Base-by-base conservation (phyloP, 768 basidiomycete genomes). In the Imleria badia region DNA sequence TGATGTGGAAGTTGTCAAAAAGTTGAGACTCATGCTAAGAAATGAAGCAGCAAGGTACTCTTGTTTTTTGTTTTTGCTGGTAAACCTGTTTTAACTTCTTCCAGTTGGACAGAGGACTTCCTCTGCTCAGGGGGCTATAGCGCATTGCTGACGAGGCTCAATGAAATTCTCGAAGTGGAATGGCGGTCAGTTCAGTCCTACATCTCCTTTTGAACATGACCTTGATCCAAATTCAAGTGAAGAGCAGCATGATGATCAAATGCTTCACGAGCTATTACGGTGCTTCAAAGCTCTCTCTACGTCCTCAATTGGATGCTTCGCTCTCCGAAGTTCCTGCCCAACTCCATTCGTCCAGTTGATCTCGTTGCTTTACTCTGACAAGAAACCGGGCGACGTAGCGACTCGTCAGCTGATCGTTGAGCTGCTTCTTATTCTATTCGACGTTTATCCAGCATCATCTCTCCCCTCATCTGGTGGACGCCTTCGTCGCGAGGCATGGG, bases 221-320 rank as follows among this genome's bases (percentile, higher is more conserved):
- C 22, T 55, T 67, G 39, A 66, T 44, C 26, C 52, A 23, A 23
- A 39, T 31, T 59, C n/a, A 63, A 94, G 94, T 59, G 96, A 98
- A 69, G 97, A 99, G 67, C 96, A 98, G 66, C 96, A 97, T 60
- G 97, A 97, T 65, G 97, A 98, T 66, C 87, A 97, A 68, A 78
- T 97, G 40, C 77, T 99, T 15, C 87, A 96, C 60, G 95, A 98
- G 69, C 75, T 98, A 2, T 76, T 98, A 38, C 86, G 94, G 3
- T 98, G 94, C 74, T 84, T 98, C 72, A 97, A 97, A 72, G 97
- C 91, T 0, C 78, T 99, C 4, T 87, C 91, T 0, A 96, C 95
- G 1, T 94, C 91, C 9, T 80, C 87, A 44, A 86, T 91, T 34
- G 96, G 96, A 14, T 94, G 91, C 66, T 84, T 86, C 48, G 94